Base-by-base conservation (phyloP, 345 rosid genomes). In the Cochlearia excelsa region DNA sequence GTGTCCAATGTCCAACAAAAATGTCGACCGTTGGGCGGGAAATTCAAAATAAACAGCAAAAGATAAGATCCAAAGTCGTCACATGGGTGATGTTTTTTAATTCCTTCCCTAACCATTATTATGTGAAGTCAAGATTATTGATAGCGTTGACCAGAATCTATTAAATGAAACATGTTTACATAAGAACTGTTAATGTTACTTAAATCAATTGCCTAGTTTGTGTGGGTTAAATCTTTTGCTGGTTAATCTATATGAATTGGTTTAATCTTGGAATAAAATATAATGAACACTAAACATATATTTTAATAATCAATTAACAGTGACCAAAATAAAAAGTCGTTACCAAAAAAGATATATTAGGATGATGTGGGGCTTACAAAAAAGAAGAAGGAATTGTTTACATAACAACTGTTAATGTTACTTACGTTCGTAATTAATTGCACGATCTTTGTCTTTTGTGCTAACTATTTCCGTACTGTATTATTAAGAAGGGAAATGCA, bases 21-120 rank as follows among this genome's bases (percentile, higher is more conserved):
- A 26, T 43, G 42, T 70, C 44, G 74, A 70, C 66, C 65, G 61
- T 51, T 58, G 69, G 43, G 69, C 74, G 69, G 66, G 70, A 58
- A 42, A 70, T 64, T 70, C 66, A 63, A 70, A 70, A 64, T 64
- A 50, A 57, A 47, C 60, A 51, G 48, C 51, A 51, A 51, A 63
- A 37, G 59, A 63, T 63, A 51, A 63, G 69, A 62, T 26, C 38
- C 30, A 35, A 45, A 1, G 5, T 33, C 5, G 45, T 57, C 74
- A 70, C 69, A 70, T 70, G 74, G 65, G 47, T 28, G 41, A 35
- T 3, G 27, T 29, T 7, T 50, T 37, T 63, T 63, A 35, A 29
- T 63, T 54, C 28, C 3, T 46, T 60, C 53, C 41, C 74, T 42
- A 62, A 70, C 59, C 29, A 16, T 16, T 2, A 51, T 30, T 70